Percentiles rank a stretch among this genome's conserved stretches.
phyloP scores from a whole-genome alignment of 108 stramenopile species.

The Nannochloropsis gaditana region DNA sequence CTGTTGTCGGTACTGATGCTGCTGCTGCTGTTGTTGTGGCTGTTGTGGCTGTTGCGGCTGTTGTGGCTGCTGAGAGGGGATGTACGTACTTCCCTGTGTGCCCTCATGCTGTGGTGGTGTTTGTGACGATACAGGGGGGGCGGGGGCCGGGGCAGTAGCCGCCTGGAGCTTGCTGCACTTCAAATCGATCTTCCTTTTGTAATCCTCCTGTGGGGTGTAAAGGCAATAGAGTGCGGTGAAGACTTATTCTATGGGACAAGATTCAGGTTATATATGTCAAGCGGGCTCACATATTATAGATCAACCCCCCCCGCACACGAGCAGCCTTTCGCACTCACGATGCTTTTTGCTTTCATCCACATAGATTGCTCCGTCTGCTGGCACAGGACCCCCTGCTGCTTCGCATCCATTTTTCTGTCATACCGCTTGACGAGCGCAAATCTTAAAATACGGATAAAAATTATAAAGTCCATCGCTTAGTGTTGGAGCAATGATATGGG shows the following conservation, averaged over 20 bases:
- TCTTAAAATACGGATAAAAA: background rate
- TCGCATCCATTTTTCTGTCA: background rate
- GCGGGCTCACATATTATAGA: too few species aligned
- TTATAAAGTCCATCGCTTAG: too few species aligned
- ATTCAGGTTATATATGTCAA: too few species aligned
- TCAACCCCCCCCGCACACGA: too few species aligned
- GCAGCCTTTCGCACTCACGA: background rate
- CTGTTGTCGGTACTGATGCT: background rate
- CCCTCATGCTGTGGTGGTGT: background rate
- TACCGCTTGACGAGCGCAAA: background rate
- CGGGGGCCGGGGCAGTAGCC: background rate
- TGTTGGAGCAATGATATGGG: too few species aligned
- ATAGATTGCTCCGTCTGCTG: background rate
- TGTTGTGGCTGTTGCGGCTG: background rate
- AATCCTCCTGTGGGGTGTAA: background rate
- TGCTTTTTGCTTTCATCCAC: slow-evolving; percentile 12
- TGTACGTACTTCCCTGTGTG: too few species aligned
- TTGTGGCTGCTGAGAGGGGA: background rate
- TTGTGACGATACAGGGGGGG: background rate
- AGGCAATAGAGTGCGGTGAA: background rate
- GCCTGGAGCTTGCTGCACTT: slow-evolving; percentile 19
- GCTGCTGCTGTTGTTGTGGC: slow-evolving; percentile 6
- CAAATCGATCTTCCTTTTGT: background rate
- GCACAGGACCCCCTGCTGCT: slow-evolving; percentile 8
- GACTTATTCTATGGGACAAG: too few species aligned